A percentile compares a stretch with the other conserved stretches of the same genome.
Conservation (phyloP, 2,329 filamentous ascomycete genomes). For the Xylaria sp. region DNA sequence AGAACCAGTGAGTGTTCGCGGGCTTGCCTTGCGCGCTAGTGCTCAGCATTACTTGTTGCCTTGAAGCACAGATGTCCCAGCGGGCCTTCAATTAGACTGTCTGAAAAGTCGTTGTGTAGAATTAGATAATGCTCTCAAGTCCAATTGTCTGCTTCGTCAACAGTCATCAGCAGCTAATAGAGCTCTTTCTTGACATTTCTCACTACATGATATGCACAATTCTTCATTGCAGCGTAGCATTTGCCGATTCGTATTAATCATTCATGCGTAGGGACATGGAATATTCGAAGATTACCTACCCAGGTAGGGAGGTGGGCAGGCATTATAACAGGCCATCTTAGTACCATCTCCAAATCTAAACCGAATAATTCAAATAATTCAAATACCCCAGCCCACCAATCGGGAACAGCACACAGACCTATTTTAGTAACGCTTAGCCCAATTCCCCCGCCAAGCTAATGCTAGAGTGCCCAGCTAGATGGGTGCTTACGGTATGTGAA, state of each 20-base stretch:
- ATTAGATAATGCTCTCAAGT: no score
- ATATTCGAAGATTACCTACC: background rate
- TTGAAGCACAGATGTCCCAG: background rate
- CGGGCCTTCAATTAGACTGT: background rate
- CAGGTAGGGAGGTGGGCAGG: background rate
- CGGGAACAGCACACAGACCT: background rate
- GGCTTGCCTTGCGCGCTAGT: background rate
- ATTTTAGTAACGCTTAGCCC: conserved; percentile 4
- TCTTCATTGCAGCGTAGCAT: background rate
- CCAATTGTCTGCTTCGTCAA: background rate
- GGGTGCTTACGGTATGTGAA: background rate
- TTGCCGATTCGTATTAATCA: background rate
- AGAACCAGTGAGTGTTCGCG: background rate
- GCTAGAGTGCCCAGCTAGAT: background rate
- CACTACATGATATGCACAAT: background rate
- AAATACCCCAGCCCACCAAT: background rate
- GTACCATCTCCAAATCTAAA: background rate
- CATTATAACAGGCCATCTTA: background rate
- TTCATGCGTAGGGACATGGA: background rate
- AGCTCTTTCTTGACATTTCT: background rate
- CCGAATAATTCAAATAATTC: background rate
- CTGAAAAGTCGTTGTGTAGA: background rate
- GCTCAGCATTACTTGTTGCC: background rate
- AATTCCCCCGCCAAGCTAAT: conserved; percentile 6
- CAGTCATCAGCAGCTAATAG: background rate